phyloP scores from a whole-genome alignment of 2,329 filamentous ascomycete species.

The Tolypocladium pustulatum region DNA sequence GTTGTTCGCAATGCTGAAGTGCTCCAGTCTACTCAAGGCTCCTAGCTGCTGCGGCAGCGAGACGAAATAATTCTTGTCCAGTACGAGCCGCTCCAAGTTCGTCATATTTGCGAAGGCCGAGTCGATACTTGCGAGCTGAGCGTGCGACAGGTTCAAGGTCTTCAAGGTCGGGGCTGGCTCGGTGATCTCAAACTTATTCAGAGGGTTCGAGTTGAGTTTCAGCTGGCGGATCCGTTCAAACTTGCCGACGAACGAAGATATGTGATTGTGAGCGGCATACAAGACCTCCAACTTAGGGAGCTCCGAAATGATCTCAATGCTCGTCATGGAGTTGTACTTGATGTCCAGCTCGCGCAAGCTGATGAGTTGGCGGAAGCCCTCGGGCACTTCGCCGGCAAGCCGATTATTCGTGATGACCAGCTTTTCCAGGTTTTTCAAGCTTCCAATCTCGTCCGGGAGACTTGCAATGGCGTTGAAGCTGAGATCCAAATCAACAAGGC shows the following conservation, averaged over 20 bases:
- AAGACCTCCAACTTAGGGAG: conserved; percentile 82
- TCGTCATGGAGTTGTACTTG: conserved; percentile 82
- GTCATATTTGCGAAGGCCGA: conserved; percentile 79
- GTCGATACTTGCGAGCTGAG: conserved; percentile 84
- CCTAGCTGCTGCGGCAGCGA: conserved; percentile 80
- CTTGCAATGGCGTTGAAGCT: conserved; percentile 87
- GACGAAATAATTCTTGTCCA: conserved; percentile 94
- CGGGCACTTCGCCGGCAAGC: conserved; percentile 63
- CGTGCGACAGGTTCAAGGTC: conserved; percentile 79
- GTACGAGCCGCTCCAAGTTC: conserved; percentile 74
- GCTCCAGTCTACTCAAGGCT: conserved; percentile 69
- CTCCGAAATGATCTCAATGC: conserved; percentile 76
- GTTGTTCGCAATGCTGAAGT: conserved; percentile 92
- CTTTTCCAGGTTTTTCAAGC: conserved; percentile 69
- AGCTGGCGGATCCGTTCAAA: conserved; percentile 77
- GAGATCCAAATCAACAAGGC: conserved; percentile 83
- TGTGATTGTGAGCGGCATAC: conserved; percentile 82
- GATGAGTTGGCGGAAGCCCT: conserved; percentile 59
- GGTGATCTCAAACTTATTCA: conserved; percentile 84
- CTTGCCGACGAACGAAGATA: conserved; percentile 82
- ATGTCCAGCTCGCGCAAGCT: conserved; percentile 87
- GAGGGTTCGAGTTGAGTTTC: conserved; percentile 86
- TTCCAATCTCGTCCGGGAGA: conserved; percentile 69
- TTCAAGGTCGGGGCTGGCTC: conserved; percentile 71
- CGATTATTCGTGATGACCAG: conserved; percentile 95